Evolutionary conservation across 1,284 basidiomycete genomes (phyloP).

Genomic region (Peniophora sp.): DNA sequence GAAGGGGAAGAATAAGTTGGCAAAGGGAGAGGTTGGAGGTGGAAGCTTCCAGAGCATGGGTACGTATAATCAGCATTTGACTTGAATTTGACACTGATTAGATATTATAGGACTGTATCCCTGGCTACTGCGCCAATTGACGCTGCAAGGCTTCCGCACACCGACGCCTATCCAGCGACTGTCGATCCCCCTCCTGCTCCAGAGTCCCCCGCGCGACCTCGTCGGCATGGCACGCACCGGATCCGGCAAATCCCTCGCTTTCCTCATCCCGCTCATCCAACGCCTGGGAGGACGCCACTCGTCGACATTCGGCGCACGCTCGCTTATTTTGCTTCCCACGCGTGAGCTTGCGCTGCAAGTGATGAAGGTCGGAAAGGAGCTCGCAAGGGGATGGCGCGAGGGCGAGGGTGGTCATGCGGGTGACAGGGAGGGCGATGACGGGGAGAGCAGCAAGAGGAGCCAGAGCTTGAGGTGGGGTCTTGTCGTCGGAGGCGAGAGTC

Average conservation of each 20-base stretch:
- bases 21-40: conserved; percentile 70
- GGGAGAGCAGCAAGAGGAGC: conserved; percentile 49
- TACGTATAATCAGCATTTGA: conserved; percentile 25
- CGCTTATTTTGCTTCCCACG: conserved; percentile 86
- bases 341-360: conserved; percentile 95
- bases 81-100: conserved; percentile 1
- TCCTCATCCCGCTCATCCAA: conserved; percentile 89
- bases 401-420: conserved; percentile 58
- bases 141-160: conserved; percentile 89
- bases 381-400: conserved; percentile 72
- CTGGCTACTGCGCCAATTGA: conserved; percentile 76
- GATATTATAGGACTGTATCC: conserved; percentile 69
- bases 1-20: conserved; percentile 56
- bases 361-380: conserved; percentile 90
- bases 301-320: conserved; percentile 77
- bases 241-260: conserved; percentile 96
- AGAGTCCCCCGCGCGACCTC: conserved; percentile 85
- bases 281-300: conserved; percentile 79
- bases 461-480: conserved; percentile 86
- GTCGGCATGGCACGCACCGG: conserved; percentile 99
- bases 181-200: conserved; percentile 80
- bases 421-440: conserved; percentile 48
- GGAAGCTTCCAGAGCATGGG: conserved; percentile 88
- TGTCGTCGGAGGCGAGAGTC: conserved; percentile 90
- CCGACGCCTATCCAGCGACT: conserved; percentile 97